A percentile compares a stretch with the other conserved stretches of the same genome.
Conservation (phyloP, 345 rosid species). For the Sisymbrium altissimum region DNA sequence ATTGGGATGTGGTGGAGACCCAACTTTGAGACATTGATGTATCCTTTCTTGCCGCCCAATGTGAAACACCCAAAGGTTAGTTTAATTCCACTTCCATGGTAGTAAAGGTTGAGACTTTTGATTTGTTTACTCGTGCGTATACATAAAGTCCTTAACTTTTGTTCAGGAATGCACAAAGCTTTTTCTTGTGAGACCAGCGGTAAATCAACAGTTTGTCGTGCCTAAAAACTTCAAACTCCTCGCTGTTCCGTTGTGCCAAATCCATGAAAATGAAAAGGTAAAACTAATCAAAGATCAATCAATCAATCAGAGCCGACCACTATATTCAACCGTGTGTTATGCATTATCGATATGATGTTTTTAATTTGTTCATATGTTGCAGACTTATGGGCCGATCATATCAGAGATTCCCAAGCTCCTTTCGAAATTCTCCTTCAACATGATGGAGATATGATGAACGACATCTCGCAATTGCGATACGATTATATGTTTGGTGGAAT, state of each 20-base stretch:
- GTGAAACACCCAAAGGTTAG: slow-evolving; percentile 66
- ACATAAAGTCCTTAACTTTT: background rate
- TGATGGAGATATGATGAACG: slow-evolving; percentile 44
- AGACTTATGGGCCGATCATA: slow-evolving; percentile 78
- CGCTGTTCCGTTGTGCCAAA: slow-evolving; percentile 74
- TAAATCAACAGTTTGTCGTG: slow-evolving; percentile 58
- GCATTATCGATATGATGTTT: background rate
- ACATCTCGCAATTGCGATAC: background rate
- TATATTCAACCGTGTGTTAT: background rate
- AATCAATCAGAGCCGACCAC: too few relatives aligned
- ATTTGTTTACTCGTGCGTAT: background rate
- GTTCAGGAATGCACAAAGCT: slow-evolving; percentile 75
- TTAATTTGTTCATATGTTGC: slow-evolving; percentile 16
- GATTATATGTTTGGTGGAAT: background rate
- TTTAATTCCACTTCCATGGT: slow-evolving; percentile 1
- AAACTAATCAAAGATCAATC: background rate
- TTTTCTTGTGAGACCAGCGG: slow-evolving; percentile 62
- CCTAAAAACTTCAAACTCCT: slow-evolving; percentile 79
- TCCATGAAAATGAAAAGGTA: slow-evolving; percentile 71
- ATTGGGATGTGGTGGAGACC: slow-evolving; percentile 93
- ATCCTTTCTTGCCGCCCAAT: slow-evolving; percentile 66
- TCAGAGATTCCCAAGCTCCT: slow-evolving; percentile 75
- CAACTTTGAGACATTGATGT: slow-evolving; percentile 60
- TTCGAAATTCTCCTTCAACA: slow-evolving; percentile 73
- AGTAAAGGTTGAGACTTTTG: background rate